Evolutionary conservation across 2,329 filamentous ascomycete species (phyloP).

Genomic region (Graphilbum sp.): DNA sequence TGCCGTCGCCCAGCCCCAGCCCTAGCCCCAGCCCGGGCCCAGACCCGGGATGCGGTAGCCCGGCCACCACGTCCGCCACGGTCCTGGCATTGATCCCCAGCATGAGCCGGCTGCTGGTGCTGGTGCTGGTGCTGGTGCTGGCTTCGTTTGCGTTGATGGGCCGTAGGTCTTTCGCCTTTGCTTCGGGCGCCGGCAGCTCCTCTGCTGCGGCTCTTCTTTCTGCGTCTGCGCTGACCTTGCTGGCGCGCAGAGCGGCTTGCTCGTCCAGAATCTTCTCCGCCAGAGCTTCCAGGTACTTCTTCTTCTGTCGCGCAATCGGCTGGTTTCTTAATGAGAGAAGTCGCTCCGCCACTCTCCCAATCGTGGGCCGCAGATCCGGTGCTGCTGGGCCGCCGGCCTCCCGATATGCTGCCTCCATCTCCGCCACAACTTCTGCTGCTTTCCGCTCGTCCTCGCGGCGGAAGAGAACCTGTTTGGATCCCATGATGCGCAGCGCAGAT

Average conservation of each 20-base stretch:
- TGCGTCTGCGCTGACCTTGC: too few relatives aligned
- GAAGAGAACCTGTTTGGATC: neutral
- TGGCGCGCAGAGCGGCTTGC: neutral
- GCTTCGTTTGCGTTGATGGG: neutral
- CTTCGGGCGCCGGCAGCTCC: neutral
- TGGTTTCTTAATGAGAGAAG: constrained; percentile 7
- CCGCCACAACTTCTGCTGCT: neutral
- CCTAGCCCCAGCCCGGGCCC: too few relatives aligned
- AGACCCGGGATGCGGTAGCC: neutral
- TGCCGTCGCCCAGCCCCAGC: too few relatives aligned
- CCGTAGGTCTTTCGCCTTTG: neutral
- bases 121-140: neutral
- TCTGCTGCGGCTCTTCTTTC: neutral
- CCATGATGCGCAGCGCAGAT: neutral
- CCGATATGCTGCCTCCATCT: neutral
- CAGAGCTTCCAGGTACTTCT: constrained; percentile 8
- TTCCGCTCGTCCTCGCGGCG: constrained; percentile 1
- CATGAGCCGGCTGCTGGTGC: neutral
- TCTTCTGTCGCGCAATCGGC: constrained; percentile 8
- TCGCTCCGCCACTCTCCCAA: constrained; percentile 2
- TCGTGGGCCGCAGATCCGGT: constrained; percentile 4
- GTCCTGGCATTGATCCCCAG: neutral
- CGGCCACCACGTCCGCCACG: neutral
- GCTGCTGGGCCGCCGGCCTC: neutral
- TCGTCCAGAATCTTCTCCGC: constrained; percentile 8